Conservation (phyloP, 352 stramenopile species). For the Phytophthora syringae region DNA sequence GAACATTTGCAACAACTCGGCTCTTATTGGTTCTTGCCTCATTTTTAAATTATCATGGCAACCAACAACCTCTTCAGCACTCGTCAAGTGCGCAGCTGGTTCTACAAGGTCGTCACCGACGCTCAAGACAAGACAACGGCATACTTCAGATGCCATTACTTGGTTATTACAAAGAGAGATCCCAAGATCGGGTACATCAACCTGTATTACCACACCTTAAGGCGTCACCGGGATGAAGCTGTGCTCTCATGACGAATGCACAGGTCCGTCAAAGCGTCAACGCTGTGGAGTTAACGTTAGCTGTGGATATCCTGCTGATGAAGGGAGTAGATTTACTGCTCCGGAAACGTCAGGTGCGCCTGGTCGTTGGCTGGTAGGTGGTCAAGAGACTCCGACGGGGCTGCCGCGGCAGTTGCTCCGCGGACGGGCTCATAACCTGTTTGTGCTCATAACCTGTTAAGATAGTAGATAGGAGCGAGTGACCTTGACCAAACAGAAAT, state of each 20-base stretch:
- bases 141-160: constrained; percentile 9
- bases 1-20: neutral
- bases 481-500: no score
- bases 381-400: neutral
- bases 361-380: neutral
- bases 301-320: neutral
- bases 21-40: neutral
- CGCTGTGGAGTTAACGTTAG: neutral
- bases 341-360: neutral
- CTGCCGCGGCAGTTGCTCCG: neutral
- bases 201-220: constrained; percentile 5
- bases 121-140: constrained; percentile 8
- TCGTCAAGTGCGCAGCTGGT: constrained; percentile 6
- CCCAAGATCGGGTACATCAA: constrained; percentile 8
- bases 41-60: neutral
- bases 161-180: neutral
- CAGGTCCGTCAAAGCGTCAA: neutral
- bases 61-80: constrained; percentile 4
- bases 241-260: neutral
- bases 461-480: no score
- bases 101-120: constrained; percentile 10
- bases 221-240: neutral
- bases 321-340: neutral
- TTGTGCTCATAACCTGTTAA: no score
- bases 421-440: no score